These are phyloP conservation scores for Hymenoscyphus repandus DNA, from an alignment of 2,329 filamentous ascomycete species.

Conservation along the genomic window DNA sequence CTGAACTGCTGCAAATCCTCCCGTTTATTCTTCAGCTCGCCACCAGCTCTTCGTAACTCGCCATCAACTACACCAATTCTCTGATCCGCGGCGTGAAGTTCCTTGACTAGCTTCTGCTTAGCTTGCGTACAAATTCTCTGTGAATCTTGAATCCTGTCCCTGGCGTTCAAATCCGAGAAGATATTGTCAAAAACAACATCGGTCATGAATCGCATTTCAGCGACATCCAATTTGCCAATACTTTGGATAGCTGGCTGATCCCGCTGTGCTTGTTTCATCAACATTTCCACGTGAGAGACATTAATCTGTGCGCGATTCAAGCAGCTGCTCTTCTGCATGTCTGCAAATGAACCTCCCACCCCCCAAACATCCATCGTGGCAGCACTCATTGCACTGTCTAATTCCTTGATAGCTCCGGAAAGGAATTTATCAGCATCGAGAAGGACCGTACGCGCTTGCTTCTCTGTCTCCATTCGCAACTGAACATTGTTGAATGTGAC, in stretches of 20 bases:
- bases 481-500: conserved; percentile 36
- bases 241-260: conserved; percentile 35
- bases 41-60: conserved; percentile 28
- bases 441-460: conserved; percentile 38
- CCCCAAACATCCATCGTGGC: conserved; percentile 46
- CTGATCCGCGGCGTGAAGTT: conserved; percentile 31
- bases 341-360: conserved; percentile 39
- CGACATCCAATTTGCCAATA: conserved; percentile 38
- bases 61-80: conserved; percentile 28
- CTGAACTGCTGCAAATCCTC: conserved; percentile 40
- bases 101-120: conserved; percentile 28
- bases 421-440: conserved; percentile 36
- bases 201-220: conserved; percentile 41
- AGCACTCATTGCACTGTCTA: conserved; percentile 38
- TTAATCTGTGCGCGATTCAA: conserved; percentile 43
- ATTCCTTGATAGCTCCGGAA: conserved; percentile 31
- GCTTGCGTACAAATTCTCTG: conserved; percentile 35
- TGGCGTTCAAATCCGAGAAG: conserved; percentile 47
- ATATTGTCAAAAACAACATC: conserved; percentile 53
- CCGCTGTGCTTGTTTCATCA: conserved; percentile 37
- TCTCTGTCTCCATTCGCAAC: conserved; percentile 35
- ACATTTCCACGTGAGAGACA: conserved; percentile 37
- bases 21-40: conserved; percentile 34
- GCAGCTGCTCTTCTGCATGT: conserved; percentile 50
- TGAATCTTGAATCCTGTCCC: conserved; percentile 44